Base-by-base conservation (phyloP, 2,329 filamentous ascomycete species). In the Onygenales sp. region DNA sequence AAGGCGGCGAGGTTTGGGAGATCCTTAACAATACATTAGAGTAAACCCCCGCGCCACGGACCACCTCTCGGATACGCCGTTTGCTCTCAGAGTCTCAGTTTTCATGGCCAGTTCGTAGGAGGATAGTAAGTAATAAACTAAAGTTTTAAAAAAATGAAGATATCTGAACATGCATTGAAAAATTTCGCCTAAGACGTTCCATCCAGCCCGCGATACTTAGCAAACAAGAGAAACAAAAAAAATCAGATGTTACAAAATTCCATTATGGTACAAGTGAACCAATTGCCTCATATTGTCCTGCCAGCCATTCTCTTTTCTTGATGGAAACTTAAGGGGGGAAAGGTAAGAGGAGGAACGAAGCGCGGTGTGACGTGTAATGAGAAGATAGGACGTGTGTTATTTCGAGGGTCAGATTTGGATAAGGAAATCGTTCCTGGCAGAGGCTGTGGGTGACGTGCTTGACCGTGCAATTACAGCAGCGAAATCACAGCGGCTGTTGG, bases 251-350 rank as follows among this genome's bases (percentile, higher is more conserved):
- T 52, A 54, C 52, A 52, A 50, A 33, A 42, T 39, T 52, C 44
- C 27, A 32, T 47, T 54, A 54, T 52, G 33, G 31, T 54, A 54
- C 52, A 54, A 42, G 39, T 17, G 31, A 49, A 32, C 37, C 17
- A 14, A 21, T 17, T n/a, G 49, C 49, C 32, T 36, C 37, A 43
- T 43, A 27, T 37, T 51, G 21, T 27, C 40, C 31, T 17, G 47
- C 47, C 21, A 40, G 33, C 33, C 13, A 33, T 33, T 34, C 33
- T 48, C 33, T 37, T 17, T 37, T 36, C 37, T 48, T 37, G 32
- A 48, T 33, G 45, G 37, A 51, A 39, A 51, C 42, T 21, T 21
- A 13, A 27, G 45, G 32, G 11, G 7, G 21, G 33, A 36, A 32
- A 6, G 21, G 36, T 17, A 31, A 3, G 34, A 49, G 37, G 45